A percentile compares a stretch with the other conserved stretches of the same genome.
Evolutionary conservation across 1,284 basidiomycete genomes (phyloP).

Genomic region (Prillingera fragicola): DNA sequence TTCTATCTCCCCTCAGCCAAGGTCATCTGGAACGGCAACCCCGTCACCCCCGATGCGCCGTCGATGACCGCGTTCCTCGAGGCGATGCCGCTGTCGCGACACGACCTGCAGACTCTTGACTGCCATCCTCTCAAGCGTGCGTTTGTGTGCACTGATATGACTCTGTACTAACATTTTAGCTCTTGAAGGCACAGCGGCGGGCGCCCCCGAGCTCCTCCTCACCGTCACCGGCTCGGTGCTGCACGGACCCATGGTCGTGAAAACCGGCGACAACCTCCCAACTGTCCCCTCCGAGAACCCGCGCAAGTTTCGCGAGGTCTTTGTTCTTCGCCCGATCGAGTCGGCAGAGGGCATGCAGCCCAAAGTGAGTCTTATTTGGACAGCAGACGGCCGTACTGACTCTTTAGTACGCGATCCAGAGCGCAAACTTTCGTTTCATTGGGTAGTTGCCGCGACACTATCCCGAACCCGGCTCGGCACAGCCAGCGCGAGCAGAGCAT

Average conservation of each 20-base stretch:
- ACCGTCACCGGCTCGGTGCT: conserved; percentile 42
- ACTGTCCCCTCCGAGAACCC: conserved; percentile 27
- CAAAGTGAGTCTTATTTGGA: conserved; percentile 23
- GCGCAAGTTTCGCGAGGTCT: conserved; percentile 44
- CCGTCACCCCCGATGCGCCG: conserved; percentile 21
- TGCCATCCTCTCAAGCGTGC: conserved; percentile 36
- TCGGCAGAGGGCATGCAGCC: conserved; percentile 40
- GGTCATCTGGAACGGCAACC: conserved; percentile 44
- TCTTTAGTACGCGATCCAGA: conserved; percentile 37
- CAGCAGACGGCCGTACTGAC: background rate
- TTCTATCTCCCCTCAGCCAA: conserved; percentile 37
- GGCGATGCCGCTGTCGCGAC: conserved; percentile 33
- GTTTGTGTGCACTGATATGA: no score
- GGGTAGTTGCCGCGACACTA: no score
- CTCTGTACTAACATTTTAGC: conserved; percentile 6
- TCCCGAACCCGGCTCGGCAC: no score
- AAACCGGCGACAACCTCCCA: conserved; percentile 16
- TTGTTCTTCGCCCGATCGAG: conserved; percentile 35
- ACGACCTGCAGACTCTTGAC: conserved; percentile 42
- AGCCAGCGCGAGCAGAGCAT: no score
- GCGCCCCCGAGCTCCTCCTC: conserved; percentile 37
- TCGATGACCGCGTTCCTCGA: conserved; percentile 33
- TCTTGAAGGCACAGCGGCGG: conserved; percentile 13
- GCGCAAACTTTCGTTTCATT: conserved; percentile 42
- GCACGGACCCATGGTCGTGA: conserved; percentile 35